phyloP scores from a whole-genome alignment of 228 moss, liverwort and hornwort genomes.

The Sphagnum fallax region DNA sequence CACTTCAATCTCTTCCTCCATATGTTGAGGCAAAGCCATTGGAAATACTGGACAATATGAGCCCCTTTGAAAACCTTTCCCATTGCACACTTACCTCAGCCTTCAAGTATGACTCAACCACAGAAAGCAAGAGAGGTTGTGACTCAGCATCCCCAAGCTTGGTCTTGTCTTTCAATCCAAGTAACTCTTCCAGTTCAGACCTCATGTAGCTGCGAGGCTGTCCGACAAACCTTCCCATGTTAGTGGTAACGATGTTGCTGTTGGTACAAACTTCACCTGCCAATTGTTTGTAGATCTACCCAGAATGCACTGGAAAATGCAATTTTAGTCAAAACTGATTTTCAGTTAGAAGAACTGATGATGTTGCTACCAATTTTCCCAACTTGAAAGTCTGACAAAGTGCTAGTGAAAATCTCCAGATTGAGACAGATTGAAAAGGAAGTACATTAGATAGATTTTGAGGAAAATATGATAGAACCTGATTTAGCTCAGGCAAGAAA shows the following conservation, averaged over 20 bases:
- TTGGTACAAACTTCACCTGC: not conserved
- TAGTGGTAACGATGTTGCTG: not conserved
- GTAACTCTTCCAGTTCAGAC: constrained; percentile 69
- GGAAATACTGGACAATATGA: not conserved
- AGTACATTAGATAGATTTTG: not conserved
- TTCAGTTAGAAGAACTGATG: no score
- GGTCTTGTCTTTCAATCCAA: constrained; percentile 61
- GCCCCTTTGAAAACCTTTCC: not conserved
- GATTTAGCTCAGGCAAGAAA: constrained; percentile 81
- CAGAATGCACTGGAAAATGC: not conserved
- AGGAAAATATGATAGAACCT: constrained; percentile 10
- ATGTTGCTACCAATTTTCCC: no score
- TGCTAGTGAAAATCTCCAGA: not conserved
- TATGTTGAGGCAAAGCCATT: no score
- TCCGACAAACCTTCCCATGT: constrained; percentile 2
- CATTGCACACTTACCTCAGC: constrained; percentile 48
- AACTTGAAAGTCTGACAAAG: not conserved
- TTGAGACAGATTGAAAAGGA: not conserved
- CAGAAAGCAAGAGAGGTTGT: constrained; percentile 72
- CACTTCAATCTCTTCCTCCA: no score
- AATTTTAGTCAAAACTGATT: no score
- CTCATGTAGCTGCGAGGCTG: constrained; percentile 81
- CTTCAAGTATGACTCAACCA: constrained; percentile 70
- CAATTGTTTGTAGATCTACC: not conserved
- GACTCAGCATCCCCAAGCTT: constrained; percentile 52